Percentiles rank a stretch among this genome's conserved stretches.
Evolutionary conservation across 768 basidiomycete species (phyloP).

Genomic region (Rhizopogon roseolus): DNA sequence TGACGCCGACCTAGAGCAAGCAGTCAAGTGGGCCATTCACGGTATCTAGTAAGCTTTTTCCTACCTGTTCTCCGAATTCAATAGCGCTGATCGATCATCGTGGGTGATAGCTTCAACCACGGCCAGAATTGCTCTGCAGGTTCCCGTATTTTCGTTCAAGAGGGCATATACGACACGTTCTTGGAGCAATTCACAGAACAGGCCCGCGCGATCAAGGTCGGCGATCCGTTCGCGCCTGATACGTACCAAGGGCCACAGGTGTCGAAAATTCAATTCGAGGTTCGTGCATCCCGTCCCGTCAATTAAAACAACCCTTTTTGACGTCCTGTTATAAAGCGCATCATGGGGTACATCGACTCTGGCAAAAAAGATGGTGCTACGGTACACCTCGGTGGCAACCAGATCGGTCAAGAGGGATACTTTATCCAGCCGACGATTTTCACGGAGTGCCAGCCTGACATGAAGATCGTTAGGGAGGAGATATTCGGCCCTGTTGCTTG

Average conservation of each 20-base stretch:
- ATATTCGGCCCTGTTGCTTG: constrained; percentile 47
- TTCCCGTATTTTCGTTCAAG: constrained; percentile 56
- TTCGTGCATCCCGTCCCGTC: constrained; percentile 4
- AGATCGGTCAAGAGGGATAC: constrained; percentile 38
- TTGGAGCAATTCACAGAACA: constrained; percentile 37
- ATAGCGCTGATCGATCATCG: background rate
- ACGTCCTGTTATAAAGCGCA: constrained; percentile 23
- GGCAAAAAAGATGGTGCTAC: constrained; percentile 48
- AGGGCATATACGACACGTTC: constrained; percentile 53
- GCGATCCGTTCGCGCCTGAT: constrained; percentile 38
- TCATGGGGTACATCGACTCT: constrained; percentile 45
- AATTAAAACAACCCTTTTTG: background rate
- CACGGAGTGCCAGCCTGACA: constrained; percentile 39
- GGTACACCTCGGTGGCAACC: constrained; percentile 38
- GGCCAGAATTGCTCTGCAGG: constrained; percentile 51
- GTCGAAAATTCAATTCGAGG: constrained; percentile 43
- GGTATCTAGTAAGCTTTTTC: constrained; percentile 62
- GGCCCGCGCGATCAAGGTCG: constrained; percentile 29
- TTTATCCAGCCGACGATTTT: constrained; percentile 44
- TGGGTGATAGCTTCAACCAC: constrained; percentile 24
- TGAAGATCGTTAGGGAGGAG: constrained; percentile 37
- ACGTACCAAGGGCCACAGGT: constrained; percentile 46
- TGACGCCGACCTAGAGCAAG: constrained; percentile 43
- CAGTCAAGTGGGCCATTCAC: constrained; percentile 64
- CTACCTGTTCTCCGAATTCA: background rate